Conservation (phyloP, 2,329 filamentous ascomycete genomes). For the Ophiocordyceps robertsii region DNA sequence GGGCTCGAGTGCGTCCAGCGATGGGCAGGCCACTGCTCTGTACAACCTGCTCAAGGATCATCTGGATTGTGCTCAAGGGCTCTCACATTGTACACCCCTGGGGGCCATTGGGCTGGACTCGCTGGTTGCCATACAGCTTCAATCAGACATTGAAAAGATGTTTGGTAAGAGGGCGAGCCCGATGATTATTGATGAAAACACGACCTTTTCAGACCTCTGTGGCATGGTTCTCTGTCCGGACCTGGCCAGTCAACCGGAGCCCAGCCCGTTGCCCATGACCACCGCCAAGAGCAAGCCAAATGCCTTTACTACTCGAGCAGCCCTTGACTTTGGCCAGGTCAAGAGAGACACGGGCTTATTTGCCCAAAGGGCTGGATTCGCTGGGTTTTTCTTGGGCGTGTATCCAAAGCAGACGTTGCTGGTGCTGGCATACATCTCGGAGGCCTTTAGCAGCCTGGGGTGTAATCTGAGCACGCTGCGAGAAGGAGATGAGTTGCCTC, state of each 20-base stretch:
- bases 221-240: not conserved
- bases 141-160: conserved; percentile 1
- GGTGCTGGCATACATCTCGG: not conserved
- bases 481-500: not conserved
- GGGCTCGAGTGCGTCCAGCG: not conserved
- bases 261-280: not conserved
- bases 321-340: not conserved
- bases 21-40: not conserved
- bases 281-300: not conserved
- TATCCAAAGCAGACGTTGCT: not conserved
- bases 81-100: not conserved
- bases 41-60: not conserved
- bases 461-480: not conserved
- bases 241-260: not conserved
- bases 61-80: not conserved
- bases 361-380: not conserved
- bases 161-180: not conserved
- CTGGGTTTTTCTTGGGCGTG: not conserved
- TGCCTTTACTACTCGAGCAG: not conserved
- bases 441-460: not conserved
- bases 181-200: not conserved
- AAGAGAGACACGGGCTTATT: not conserved
- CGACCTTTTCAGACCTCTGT: not conserved
- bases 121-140: not conserved
- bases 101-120: not conserved